Evolutionary conservation across 371 early-diverging fungal species (phyloP), one percentile per base, ranked within the genome.

Genomic region (Catenaria anguillulae): DNA sequence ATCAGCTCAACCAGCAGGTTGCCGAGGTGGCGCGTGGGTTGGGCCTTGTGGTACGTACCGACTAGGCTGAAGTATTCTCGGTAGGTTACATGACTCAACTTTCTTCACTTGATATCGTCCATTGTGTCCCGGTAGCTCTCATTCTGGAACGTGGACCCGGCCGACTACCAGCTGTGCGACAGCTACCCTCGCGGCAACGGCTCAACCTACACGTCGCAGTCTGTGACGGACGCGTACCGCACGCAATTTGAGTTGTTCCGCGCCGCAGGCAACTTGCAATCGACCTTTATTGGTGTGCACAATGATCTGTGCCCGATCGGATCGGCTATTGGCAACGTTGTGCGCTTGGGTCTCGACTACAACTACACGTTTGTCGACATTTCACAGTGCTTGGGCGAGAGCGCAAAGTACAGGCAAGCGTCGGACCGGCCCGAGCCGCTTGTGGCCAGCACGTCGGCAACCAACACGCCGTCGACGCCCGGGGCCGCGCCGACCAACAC

Each of bases 121-220:
- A n/a, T n/a, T n/a, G n/a, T n/a, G n/a, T n/a, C n/a, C n/a, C n/a
- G n/a, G n/a, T n/a, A 43, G 43, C 21, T 43, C 55, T 23, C 55
- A 21, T 21, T 24, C 34, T 58, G 34, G 35, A 58, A 58, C 58
- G 13, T 58, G 12, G 58, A 58, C 21, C 42, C 58, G 24, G 58
- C 58, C 31, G 58, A 58, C 24, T 58, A 58, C 58, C 6, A 29
- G 29, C 17, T 46, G 46, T 46, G 46, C 46, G 37, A 37, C 37
- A 8, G 8, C 8, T 37, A 37, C 37, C 8, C 13, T 13, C 4
- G 13, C 8, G 8, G 8, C 8, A 13, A 4, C 37, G 37, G 37
- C 37, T 4, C 15, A 15, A 55, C 6, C 12, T 55, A 55, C 55
- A 55, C 55, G 36, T 3, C 10, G 8, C 3, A 15, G 10, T 15